Evolutionary conservation across 179 eudicot species (phyloP), one percentile per base, ranked within the genome.

Genomic region (Silene coronaria): DNA sequence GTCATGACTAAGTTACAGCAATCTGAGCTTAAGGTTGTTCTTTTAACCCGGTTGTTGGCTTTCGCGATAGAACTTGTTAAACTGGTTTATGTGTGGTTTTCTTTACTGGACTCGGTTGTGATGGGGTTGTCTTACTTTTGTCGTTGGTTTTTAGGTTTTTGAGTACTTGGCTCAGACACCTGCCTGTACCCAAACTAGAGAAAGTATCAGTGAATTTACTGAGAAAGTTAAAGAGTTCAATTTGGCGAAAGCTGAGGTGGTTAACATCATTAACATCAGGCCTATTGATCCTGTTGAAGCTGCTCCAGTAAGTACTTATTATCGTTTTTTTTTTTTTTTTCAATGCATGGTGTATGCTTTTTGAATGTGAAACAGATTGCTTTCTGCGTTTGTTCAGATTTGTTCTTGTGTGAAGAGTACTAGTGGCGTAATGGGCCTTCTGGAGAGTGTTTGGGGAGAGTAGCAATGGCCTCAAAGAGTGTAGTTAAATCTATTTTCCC

Each of bases 21-120:
- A 53, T 90, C 96, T 11, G 98, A 94, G 80, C 81, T 79, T 73
- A 88, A 88, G 88, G 98, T 93, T 78, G 28, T 68, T 69, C 19
- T 16, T 72, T n/a, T 61, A 58, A 24, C 60, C 36, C 62, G 8
- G 6, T 9, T 70, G 10, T 34, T 67, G 26, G 71, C 26, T 67
- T 21, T 19, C 7, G 36, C 53, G 28, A 19, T 67, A 3, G 42
- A 38, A 53, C 34, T 17, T n/a, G 30, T 26, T 14, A 23, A 53
- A 30, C 34, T 36, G 28, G 11, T 19, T 36, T 7, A 2, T 36
- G 21, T 30, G 13, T 5, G 27, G 42, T 2, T 28, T 55, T 7
- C 0, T 46, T 26, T 48, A 26, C 10, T 12, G 46, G 19, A 58
- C 3, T 46, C 26, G 8, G 12, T 6, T 0, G 73, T 34, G 22